These are phyloP conservation scores for Macrolepiota fuliginosa DNA, from an alignment of 768 basidiomycete species.

Conservation along the genomic window DNA sequence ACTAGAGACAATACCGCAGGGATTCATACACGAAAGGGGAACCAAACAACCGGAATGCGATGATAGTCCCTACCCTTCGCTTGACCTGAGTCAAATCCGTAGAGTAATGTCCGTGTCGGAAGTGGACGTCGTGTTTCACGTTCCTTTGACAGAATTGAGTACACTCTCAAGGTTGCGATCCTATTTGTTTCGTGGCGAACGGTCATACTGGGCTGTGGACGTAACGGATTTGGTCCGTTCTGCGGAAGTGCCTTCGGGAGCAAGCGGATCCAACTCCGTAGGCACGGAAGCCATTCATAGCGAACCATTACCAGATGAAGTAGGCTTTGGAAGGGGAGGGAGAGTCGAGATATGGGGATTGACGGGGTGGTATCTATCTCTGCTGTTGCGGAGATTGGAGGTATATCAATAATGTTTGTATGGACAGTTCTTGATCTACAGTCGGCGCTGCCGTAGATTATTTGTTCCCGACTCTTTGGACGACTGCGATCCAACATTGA, in stretches of 20 bases:
- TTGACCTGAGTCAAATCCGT: conserved; percentile 49
- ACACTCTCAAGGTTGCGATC: conserved; percentile 46
- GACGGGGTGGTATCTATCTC: conserved; percentile 78
- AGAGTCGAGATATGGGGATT: conserved; percentile 77
- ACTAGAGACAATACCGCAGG: conserved; percentile 25
- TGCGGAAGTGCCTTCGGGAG: conserved; percentile 25
- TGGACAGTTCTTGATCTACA: conserved; percentile 7
- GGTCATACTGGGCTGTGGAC: conserved; percentile 65
- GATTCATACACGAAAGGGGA: conserved; percentile 32
- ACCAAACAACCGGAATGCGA: conserved; percentile 17
- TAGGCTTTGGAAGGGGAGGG: conserved; percentile 39
- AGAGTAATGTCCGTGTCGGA: conserved; percentile 50
- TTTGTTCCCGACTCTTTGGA: background rate
- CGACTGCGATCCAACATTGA: conserved; percentile 6
- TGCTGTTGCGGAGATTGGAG: conserved; percentile 55
- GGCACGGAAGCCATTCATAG: conserved; percentile 25
- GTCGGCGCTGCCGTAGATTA: conserved; percentile 8
- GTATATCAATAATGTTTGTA: conserved; percentile 36
- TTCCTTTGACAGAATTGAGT: conserved; percentile 54
- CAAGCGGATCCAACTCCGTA: conserved; percentile 17
- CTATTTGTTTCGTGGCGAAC: conserved; percentile 52
- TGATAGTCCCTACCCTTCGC: conserved; percentile 56
- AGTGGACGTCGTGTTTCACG: conserved; percentile 70
- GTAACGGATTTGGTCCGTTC: conserved; percentile 56
- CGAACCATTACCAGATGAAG: conserved; percentile 27